A percentile compares a stretch with the other conserved stretches of the same genome.
These are phyloP conservation scores for Xylariaceae sp. DNA, from an alignment of 2,329 filamentous ascomycete genomes.

Conservation along the genomic window DNA sequence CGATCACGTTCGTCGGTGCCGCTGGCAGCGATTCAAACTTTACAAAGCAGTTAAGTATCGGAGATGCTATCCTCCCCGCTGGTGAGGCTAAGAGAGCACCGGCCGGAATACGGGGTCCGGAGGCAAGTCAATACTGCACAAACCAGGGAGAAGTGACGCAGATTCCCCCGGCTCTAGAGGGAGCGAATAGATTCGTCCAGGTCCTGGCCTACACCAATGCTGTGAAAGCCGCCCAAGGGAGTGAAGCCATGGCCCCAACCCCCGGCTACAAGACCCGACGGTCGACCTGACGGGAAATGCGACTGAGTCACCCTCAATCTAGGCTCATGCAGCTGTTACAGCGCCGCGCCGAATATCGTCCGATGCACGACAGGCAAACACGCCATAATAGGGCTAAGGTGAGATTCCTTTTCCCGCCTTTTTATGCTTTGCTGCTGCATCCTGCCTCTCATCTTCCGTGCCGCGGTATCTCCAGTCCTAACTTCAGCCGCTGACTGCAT, in stretches of 20 bases:
- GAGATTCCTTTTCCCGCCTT: not conserved
- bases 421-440: not conserved
- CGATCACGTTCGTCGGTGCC: too few species aligned
- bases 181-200: constrained; percentile 16
- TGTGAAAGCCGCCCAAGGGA: constrained; percentile 10
- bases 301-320: constrained; percentile 11
- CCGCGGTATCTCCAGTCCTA: not conserved
- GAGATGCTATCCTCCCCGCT: not conserved
- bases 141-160: not conserved
- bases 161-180: constrained; percentile 15
- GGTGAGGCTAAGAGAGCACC: not conserved
- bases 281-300: constrained; percentile 14
- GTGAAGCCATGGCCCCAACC: constrained; percentile 10
- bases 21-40: too few species aligned
- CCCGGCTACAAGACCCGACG: constrained; percentile 12
- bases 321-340: constrained; percentile 10
- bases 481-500: too few species aligned
- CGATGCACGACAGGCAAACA: constrained; percentile 13
- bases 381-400: constrained; percentile 13
- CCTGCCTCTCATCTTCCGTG: not conserved
- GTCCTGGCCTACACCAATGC: constrained; percentile 23
- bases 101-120: too few species aligned
- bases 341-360: constrained; percentile 8
- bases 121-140: not conserved
- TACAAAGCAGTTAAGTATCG: too few species aligned